Evolutionary conservation across 1,284 basidiomycete species (phyloP), one percentile per base, ranked within the genome.

Genomic region (Bjerkandera adusta): DNA sequence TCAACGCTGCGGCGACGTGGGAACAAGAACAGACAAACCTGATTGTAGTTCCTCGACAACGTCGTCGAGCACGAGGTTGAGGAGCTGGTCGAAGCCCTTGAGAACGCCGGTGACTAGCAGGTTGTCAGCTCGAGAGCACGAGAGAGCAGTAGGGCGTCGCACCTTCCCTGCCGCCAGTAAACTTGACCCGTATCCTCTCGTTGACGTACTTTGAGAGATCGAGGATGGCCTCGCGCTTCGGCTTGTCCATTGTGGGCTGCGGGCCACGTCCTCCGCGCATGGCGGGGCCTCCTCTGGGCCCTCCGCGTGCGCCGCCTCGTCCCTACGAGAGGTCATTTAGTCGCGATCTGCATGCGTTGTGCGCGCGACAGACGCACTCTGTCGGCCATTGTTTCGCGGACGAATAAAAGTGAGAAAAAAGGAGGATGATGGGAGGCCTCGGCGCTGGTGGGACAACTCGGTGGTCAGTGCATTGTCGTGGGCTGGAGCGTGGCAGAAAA

Each of bases 131-230:
- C 8, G 2, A 13, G 12, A 24, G 15, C 26, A 20, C 24, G 34
- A 36, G 21, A 43, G 12, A 25, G n/a, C 11, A 25, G 47, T 15
- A 24, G 38, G 15, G 27, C 27, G 6, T 65, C 74, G 40, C 55
- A 92, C 95, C 94, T 79, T 98, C 92, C 24, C 96, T 75, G 21
- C 96, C 96, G 37, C 96, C 96, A 21, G 92, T 92, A 63, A 99
- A 98, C 70, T 97, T 98, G 63, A 99, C 94, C 46, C 92, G 76
- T 63, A 99, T 91, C 54, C 82, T 79, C 68, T 95, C 85, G 68
- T 97, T 92, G 41, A 89, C 86, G 61, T 97, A 98, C 66, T 96
- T 95, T 48, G 89, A 83, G 33, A 99, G 81, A 69, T 98, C 95
- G 24, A 99, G 81, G 67, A 99, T 98, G 25, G 92, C 91, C 69